Percentiles rank a stretch among this genome's conserved stretches.
phyloP scores from a whole-genome alignment of 306 rosid genomes.

The Ceratonia siliqua region DNA sequence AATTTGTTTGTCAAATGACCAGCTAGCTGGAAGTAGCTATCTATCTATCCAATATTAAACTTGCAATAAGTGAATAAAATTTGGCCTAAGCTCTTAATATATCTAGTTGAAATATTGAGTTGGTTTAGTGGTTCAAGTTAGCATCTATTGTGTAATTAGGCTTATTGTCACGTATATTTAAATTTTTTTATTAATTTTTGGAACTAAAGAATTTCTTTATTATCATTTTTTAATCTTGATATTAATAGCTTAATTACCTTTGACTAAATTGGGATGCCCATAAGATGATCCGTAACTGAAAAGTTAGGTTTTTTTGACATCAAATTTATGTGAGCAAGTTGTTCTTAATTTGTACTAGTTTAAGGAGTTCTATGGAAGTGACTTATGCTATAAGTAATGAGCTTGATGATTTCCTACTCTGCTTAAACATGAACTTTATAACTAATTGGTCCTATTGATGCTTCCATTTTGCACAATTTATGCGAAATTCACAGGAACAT shows the following conservation, averaged over 20 bases:
- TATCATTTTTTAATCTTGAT: too few relatives aligned
- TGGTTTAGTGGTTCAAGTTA: too few relatives aligned
- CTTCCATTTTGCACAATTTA: not conserved
- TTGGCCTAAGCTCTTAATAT: too few relatives aligned
- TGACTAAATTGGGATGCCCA: too few relatives aligned
- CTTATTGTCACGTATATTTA: too few relatives aligned
- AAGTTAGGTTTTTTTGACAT: not conserved
- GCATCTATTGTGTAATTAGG: too few relatives aligned
- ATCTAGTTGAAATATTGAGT: too few relatives aligned
- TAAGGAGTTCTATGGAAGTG: slow-evolving; percentile 26
- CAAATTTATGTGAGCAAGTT: not conserved
- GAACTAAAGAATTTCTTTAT: too few relatives aligned
- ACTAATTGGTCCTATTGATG: not conserved
- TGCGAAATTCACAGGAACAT: not conserved
- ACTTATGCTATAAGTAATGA: slow-evolving; percentile 25
- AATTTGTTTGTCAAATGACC: not conserved
- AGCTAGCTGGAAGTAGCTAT: not conserved
- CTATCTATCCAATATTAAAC: not conserved
- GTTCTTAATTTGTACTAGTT: not conserved
- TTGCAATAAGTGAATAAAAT: too few relatives aligned
- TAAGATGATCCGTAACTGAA: not conserved
- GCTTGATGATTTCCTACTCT: slow-evolving; percentile 8
- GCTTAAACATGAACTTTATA: not conserved
- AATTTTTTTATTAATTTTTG: too few relatives aligned
- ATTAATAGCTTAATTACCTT: too few relatives aligned